Evolutionary conservation across 345 rosid genomes (phyloP).

Genomic region (Corchorus olitorius): DNA sequence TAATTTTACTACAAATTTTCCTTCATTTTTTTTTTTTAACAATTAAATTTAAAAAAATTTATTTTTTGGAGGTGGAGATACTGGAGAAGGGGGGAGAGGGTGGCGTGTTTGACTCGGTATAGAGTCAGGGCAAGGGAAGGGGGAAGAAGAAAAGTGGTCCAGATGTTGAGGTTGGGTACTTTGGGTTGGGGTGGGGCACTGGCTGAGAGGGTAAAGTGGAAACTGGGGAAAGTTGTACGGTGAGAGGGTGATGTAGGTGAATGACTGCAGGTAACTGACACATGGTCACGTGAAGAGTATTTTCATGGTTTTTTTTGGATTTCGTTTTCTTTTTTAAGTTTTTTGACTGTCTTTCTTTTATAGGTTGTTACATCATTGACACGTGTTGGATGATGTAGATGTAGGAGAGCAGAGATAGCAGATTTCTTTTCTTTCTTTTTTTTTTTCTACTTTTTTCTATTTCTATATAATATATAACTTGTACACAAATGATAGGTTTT

Average conservation of each 20-base stretch:
- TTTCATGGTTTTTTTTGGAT: conserved; percentile 14
- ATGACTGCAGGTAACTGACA: conserved; percentile 26
- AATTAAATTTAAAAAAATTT: too few species aligned
- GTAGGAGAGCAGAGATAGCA: background rate
- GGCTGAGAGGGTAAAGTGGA: background rate
- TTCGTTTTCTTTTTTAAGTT: background rate
- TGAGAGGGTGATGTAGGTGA: conserved; percentile 16
- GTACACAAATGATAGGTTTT: too few species aligned
- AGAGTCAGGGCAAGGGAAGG: background rate
- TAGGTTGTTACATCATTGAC: conserved; percentile 10
- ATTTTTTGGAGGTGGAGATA: too few species aligned
- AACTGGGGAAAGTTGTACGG: conserved; percentile 9
- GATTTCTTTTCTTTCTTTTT: too few species aligned
- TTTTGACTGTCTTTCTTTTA: background rate
- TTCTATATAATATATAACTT: too few species aligned
- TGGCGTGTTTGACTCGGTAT: conserved; percentile 37
- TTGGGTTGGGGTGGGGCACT: too few species aligned
- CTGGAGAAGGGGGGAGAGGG: background rate
- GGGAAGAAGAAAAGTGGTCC: background rate
- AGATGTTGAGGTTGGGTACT: background rate
- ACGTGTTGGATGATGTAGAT: conserved; percentile 19
- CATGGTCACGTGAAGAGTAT: conserved; percentile 32
- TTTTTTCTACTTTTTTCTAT: too few species aligned
- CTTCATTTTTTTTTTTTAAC: too few species aligned
- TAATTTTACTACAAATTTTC: too few species aligned